These are phyloP conservation scores for Morella rubra DNA, from an alignment of 306 rosid species.

Conservation along the genomic window DNA sequence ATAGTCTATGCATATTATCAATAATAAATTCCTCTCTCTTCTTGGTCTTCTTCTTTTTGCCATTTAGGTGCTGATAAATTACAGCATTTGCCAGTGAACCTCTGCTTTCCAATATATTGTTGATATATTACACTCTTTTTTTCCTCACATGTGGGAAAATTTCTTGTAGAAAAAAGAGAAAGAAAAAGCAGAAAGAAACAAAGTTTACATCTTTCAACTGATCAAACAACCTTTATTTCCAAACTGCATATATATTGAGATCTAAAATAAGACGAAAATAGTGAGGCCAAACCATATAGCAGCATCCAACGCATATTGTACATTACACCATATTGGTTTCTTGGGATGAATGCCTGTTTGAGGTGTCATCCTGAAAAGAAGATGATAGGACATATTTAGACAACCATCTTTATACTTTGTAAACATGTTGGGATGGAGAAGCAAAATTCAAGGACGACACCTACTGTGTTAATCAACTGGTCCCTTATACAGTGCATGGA, in stretches of 20 bases:
- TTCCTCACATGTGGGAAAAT: neutral
- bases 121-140: neutral
- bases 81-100: neutral
- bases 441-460: neutral
- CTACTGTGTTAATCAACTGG: slow-evolving; percentile 53
- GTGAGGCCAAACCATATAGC: slow-evolving; percentile 28
- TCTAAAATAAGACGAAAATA: neutral
- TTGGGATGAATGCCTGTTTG: slow-evolving; percentile 39
- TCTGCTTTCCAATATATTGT: neutral
- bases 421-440: neutral
- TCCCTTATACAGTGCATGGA: slow-evolving; percentile 52
- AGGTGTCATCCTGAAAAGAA: slow-evolving; percentile 46
- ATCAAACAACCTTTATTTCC: slow-evolving; percentile 8
- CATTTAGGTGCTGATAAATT: neutral
- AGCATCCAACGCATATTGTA: slow-evolving; percentile 1
- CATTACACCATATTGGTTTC: slow-evolving; percentile 29
- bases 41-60: neutral
- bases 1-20: neutral
- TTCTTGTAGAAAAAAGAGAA: neutral
- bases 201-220: slow-evolving; percentile 8
- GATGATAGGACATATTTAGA: slow-evolving; percentile 16
- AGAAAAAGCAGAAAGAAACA: neutral
- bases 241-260: neutral
- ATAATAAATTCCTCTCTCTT: neutral
- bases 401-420: neutral